Evolutionary conservation across 108 stramenopile genomes (phyloP).

Genomic region (Mediolabrus comicus): DNA sequence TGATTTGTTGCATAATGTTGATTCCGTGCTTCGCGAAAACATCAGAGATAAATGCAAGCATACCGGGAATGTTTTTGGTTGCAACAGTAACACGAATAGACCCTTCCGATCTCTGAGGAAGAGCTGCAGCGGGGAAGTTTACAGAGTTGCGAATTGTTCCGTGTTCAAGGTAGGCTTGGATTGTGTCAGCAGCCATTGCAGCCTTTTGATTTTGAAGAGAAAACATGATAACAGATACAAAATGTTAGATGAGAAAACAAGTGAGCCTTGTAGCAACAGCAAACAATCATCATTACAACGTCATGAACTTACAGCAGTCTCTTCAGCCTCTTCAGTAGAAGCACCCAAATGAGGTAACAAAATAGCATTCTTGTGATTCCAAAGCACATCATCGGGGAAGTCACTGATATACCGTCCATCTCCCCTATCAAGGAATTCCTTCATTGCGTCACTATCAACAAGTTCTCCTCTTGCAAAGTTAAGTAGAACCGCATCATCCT

Average conservation of each 20-base stretch:
- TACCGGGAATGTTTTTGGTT: slow-evolving; percentile 87
- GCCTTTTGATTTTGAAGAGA: slow-evolving; percentile 21
- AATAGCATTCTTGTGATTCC: slow-evolving; percentile 87
- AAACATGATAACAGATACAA: not conserved
- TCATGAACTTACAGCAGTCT: slow-evolving; percentile 56
- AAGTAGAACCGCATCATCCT: slow-evolving; percentile 80
- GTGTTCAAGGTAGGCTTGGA: slow-evolving; percentile 82
- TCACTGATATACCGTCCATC: slow-evolving; percentile 80
- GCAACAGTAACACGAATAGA: slow-evolving; percentile 86
- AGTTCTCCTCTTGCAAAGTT: slow-evolving; percentile 97
- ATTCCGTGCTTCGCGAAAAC: slow-evolving; percentile 69
- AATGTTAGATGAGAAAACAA: not conserved
- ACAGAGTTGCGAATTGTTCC: slow-evolving; percentile 88
- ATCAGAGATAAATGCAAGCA: slow-evolving; percentile 83
- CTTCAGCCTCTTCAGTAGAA: slow-evolving; percentile 95
- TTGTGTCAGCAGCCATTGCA: slow-evolving; percentile 89
- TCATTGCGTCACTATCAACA: slow-evolving; percentile 90
- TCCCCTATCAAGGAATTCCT: slow-evolving; percentile 79
- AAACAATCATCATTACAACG: not conserved
- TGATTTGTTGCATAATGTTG: slow-evolving; percentile 93
- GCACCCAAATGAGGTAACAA: slow-evolving; percentile 96
- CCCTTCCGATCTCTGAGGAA: slow-evolving; percentile 58
- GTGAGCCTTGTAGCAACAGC: no score
- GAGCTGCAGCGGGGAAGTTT: slow-evolving; percentile 82
- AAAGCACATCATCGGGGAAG: slow-evolving; percentile 88